Percentiles rank a stretch among this genome's conserved stretches.
Conservation (phyloP, 2,329 filamentous ascomycete genomes). For the Westerdykella sp. region DNA sequence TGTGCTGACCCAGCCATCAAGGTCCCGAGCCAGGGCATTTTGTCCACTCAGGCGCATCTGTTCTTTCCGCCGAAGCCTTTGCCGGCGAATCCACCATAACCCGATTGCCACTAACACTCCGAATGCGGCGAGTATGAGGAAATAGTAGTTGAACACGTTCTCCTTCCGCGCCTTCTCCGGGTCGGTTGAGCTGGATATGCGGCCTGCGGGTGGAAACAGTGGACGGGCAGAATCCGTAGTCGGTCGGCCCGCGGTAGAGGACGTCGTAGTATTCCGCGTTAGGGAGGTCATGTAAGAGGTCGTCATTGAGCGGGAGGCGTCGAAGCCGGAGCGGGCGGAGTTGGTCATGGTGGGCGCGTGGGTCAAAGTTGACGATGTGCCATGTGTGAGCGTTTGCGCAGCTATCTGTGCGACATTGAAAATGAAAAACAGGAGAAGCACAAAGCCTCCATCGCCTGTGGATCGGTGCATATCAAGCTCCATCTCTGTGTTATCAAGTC, state of each 20-base stretch:
- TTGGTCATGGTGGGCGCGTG: slow-evolving; percentile 3
- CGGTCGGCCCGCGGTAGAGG: background rate
- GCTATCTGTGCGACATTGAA: too few relatives aligned
- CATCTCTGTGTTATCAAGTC: too few relatives aligned
- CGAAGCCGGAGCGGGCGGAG: background rate
- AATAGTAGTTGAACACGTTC: slow-evolving; percentile 45
- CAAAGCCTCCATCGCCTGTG: too few relatives aligned
- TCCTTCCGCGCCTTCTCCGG: slow-evolving; percentile 5
- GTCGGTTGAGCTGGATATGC: slow-evolving; percentile 1
- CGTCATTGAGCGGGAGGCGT: slow-evolving; percentile 2
- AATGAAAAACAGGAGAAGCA: too few relatives aligned
- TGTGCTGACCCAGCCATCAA: slow-evolving; percentile 30
- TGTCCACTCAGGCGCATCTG: slow-evolving; percentile 23
- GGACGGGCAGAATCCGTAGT: slow-evolving; percentile 1
- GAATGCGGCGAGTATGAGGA: slow-evolving; percentile 52
- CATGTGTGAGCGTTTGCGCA: too few relatives aligned
- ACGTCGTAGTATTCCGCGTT: background rate
- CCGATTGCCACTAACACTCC: slow-evolving; percentile 40
- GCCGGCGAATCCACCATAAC: slow-evolving; percentile 42
- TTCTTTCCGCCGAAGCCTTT: slow-evolving; percentile 33
- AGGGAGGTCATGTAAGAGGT: slow-evolving; percentile 5
- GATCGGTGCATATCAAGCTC: too few relatives aligned
- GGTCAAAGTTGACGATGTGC: too few relatives aligned
- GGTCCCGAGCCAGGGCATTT: slow-evolving; percentile 31
- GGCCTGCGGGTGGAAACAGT: slow-evolving; percentile 6